These are phyloP conservation scores for Candida insectorum DNA, from an alignment of 805 yeast genomes.

Conservation along the genomic window DNA sequence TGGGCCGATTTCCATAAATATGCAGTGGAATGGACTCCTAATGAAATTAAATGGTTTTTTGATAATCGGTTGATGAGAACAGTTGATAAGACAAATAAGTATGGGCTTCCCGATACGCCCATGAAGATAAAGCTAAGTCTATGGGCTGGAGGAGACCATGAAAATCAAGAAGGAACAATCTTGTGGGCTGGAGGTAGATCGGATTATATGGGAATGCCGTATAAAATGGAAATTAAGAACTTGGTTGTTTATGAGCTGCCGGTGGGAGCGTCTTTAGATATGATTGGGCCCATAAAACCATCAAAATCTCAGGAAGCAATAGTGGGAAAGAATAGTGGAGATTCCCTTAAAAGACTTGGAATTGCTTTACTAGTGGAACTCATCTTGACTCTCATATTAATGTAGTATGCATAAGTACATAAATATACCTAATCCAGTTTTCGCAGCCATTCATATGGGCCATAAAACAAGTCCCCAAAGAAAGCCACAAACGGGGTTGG, in stretches of 20 bases:
- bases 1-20: conserved; percentile 22
- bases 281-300: conserved; percentile 31
- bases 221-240: conserved; percentile 25
- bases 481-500: too few species aligned
- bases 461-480: too few species aligned
- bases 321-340: conserved; percentile 9
- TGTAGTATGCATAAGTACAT: too few species aligned
- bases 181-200: conserved; percentile 41
- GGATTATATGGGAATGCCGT: conserved; percentile 28
- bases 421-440: too few species aligned
- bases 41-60: conserved; percentile 25
- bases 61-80: conserved; percentile 26
- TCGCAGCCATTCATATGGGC: too few species aligned
- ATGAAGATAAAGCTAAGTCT: conserved; percentile 33
- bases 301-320: conserved; percentile 27
- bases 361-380: too few species aligned
- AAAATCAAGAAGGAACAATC: conserved; percentile 32
- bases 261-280: too few species aligned
- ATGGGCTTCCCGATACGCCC: conserved; percentile 36
- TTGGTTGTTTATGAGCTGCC: conserved; percentile 19
- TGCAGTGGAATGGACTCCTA: conserved; percentile 37
- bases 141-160: conserved; percentile 42
- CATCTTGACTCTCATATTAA: too few species aligned
- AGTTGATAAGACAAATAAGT: conserved; percentile 14
- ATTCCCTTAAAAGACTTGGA: too few species aligned